Percentiles rank a stretch among this genome's conserved stretches.
phyloP scores from a whole-genome alignment of 2,329 filamentous ascomycete genomes.

The Fusarium sp. region DNA sequence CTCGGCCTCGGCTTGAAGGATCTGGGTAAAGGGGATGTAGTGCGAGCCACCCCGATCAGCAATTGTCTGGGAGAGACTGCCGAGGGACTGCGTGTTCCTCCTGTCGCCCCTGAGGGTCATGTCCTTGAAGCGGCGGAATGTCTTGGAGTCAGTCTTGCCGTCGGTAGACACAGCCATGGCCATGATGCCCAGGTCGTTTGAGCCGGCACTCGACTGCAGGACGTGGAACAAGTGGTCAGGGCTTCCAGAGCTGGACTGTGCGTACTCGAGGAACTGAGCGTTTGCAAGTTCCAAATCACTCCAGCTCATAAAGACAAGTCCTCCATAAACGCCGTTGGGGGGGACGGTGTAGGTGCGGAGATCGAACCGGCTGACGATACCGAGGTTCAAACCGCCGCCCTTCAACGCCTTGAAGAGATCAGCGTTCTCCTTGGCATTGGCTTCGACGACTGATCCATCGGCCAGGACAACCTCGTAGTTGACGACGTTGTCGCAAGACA shows the following conservation, averaged over 20 bases:
- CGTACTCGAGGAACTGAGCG: background rate
- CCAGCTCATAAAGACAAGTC: background rate
- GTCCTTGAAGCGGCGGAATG: background rate
- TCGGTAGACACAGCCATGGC: background rate
- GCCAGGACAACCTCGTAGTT: slow-evolving; percentile 55
- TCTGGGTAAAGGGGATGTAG: background rate
- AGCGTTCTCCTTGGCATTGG: slow-evolving; percentile 46
- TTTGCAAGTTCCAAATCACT: background rate
- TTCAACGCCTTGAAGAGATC: slow-evolving; percentile 50
- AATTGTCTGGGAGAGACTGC: background rate
- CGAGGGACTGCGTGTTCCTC: background rate
- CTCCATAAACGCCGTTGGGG: background rate
- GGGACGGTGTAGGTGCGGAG: slow-evolving; percentile 34
- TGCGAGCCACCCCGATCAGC: background rate
- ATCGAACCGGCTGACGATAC: slow-evolving; percentile 47
- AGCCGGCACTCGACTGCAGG: background rate
- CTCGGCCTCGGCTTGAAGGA: background rate
- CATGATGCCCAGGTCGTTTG: background rate
- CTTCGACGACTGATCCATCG: slow-evolving; percentile 52
- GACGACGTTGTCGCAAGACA: slow-evolving; percentile 40
- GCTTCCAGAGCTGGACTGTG: background rate
- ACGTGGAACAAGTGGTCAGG: background rate
- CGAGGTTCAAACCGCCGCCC: slow-evolving; percentile 49
- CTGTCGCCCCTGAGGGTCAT: background rate
- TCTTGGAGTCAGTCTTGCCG: background rate